These are phyloP conservation scores for Boletus eberwhitei DNA, from an alignment of 768 basidiomycete genomes.

Conservation along the genomic window DNA sequence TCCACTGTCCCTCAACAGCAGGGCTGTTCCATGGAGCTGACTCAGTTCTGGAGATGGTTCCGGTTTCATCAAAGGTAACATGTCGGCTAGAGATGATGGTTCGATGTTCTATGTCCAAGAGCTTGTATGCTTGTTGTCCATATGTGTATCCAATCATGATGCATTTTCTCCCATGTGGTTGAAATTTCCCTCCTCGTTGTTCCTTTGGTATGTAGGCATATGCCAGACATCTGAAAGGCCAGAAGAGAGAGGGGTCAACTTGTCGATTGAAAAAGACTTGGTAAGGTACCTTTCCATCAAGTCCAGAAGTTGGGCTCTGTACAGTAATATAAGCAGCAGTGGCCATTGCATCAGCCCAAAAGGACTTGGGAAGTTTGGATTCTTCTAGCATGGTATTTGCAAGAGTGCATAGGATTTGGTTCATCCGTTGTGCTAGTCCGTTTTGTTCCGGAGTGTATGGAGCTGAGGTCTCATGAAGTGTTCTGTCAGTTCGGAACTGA, in stretches of 20 bases:
- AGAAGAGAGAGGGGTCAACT: background rate
- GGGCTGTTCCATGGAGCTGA: too few relatives aligned
- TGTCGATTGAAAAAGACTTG: background rate
- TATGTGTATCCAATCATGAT: background rate
- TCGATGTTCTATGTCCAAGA: background rate
- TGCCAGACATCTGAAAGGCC: background rate
- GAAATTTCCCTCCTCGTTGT: background rate
- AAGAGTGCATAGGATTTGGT: background rate
- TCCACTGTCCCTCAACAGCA: too few relatives aligned
- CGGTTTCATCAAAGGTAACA: too few relatives aligned
- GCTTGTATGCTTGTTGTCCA: background rate
- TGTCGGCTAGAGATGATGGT: too few relatives aligned
- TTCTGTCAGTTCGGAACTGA: background rate
- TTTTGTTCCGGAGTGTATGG: background rate
- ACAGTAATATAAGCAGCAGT: background rate
- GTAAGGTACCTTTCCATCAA: background rate
- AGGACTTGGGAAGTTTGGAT: background rate
- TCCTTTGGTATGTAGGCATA: background rate
- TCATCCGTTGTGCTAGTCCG: background rate
- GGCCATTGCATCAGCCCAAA: background rate
- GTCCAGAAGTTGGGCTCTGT: background rate
- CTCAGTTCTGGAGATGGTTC: too few relatives aligned
- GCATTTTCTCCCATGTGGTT: background rate
- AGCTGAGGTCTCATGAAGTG: background rate
- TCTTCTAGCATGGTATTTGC: background rate